Evolutionary conservation across 2,329 filamentous ascomycete species (phyloP).

Genomic region (Colletotrichum navitas): DNA sequence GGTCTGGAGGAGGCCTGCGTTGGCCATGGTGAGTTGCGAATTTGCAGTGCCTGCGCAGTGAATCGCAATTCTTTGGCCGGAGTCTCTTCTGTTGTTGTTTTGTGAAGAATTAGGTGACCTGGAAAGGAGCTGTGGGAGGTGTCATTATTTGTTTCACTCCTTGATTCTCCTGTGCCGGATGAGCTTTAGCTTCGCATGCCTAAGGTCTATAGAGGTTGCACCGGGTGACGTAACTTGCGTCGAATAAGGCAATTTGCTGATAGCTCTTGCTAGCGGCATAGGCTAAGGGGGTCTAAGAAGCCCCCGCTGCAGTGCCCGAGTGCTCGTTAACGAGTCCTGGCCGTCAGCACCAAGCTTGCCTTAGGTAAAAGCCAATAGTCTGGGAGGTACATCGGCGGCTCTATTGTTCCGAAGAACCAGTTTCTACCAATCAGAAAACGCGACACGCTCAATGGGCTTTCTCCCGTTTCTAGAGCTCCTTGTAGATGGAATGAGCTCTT

Average conservation of each 20-base stretch:
- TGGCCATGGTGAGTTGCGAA: slow-evolving; percentile 49
- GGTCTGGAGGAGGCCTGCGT: slow-evolving; percentile 79
- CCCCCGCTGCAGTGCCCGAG: not conserved
- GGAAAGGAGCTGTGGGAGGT: slow-evolving; percentile 19
- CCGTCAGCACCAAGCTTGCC: too few species aligned
- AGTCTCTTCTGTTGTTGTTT: slow-evolving; percentile 24
- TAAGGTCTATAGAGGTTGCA: slow-evolving; percentile 15
- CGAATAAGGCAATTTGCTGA: not conserved
- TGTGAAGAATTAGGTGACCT: not conserved
- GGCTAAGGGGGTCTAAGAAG: not conserved
- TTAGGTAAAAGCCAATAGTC: not conserved
- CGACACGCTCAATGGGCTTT: slow-evolving; percentile 6
- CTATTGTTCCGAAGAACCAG: not conserved
- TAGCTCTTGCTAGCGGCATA: not conserved
- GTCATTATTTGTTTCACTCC: slow-evolving; percentile 38
- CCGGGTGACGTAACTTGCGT: slow-evolving; percentile 19
- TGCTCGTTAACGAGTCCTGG: slow-evolving; percentile 3
- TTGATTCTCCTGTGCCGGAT: slow-evolving; percentile 20
- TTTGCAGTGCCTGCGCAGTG: not conserved
- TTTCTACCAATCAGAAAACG: slow-evolving; percentile 32
- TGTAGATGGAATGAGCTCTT: slow-evolving; percentile 21
- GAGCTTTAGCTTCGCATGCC: slow-evolving; percentile 35
- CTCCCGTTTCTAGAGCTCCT: slow-evolving; percentile 18
- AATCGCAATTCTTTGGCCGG: not conserved
- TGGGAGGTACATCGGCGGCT: not conserved